A percentile compares a stretch with the other conserved stretches of the same genome.
Conservation (phyloP, 805 yeast genomes). For the Schwanniomyces occidentalis region DNA sequence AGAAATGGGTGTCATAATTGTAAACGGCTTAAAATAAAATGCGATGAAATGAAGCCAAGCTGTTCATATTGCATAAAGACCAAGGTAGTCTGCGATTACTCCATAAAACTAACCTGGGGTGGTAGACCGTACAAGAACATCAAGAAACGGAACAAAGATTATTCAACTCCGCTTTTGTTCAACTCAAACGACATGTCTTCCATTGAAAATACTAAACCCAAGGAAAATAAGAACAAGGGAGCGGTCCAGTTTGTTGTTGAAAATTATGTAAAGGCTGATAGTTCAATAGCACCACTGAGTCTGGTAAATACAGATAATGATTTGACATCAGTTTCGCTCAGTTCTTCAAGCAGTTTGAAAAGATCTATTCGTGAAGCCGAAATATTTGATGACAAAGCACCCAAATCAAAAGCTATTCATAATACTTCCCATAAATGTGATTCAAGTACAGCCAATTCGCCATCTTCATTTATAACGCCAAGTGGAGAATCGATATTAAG, state of each 20-base stretch:
- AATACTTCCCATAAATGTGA: not conserved
- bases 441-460: conserved; percentile 7
- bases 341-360: not conserved
- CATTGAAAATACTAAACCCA: too few species aligned
- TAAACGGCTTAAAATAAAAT: conserved; percentile 62
- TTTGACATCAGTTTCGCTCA: not conserved
- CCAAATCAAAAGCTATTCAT: not conserved
- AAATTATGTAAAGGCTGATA: not conserved
- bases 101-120: conserved; percentile 69
- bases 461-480: conserved; percentile 14
- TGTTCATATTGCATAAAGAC: conserved; percentile 58
- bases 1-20: conserved; percentile 64
- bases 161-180: conserved; percentile 3
- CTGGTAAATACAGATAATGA: not conserved
- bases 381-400: not conserved
- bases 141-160: conserved; percentile 25
- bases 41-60: conserved; percentile 65
- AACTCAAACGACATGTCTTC: not conserved
- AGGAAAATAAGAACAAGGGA: not conserved
- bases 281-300: not conserved
- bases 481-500: conserved; percentile 12
- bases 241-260: conserved; percentile 5
- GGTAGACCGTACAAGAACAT: conserved; percentile 62
- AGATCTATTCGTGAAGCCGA: not conserved
- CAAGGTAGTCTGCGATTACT: conserved; percentile 57